Conservation (phyloP, 1,139 yeast species). For the Debaryomyces udenii region DNA sequence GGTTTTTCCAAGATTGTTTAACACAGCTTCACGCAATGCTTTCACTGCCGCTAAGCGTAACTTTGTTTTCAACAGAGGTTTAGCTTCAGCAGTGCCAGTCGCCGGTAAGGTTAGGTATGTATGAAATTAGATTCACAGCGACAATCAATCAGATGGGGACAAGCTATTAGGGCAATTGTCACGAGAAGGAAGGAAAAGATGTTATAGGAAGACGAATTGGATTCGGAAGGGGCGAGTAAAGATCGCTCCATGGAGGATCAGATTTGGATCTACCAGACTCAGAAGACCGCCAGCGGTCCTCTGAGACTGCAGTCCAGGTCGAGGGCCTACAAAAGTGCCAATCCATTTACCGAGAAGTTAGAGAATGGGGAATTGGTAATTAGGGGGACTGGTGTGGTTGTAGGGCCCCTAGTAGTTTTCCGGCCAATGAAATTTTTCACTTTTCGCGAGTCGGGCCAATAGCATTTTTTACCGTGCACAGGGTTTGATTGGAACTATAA, state of each 20-base stretch:
- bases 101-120: conserved; percentile 92
- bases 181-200: background rate
- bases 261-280: no score
- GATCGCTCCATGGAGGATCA: background rate
- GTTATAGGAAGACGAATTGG: background rate
- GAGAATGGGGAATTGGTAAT: background rate
- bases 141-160: conserved; percentile 8
- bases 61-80: conserved; percentile 73
- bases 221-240: background rate
- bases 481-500: conserved; percentile 2
- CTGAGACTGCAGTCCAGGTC: no score
- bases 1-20: conserved; percentile 91
- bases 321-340: no score
- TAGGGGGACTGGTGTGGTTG: background rate
- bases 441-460: conserved; percentile 19
- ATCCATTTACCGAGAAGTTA: no score
- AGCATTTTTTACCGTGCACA: conserved; percentile 7
- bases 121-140: conserved; percentile 11
- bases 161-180: conserved; percentile 4
- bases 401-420: conserved; percentile 11
- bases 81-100: conserved; percentile 85
- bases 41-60: conserved; percentile 88
- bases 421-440: conserved; percentile 39
- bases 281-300: no score
- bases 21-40: conserved; percentile 88